phyloP scores from a whole-genome alignment of 768 basidiomycete species.

The Trichaptum fuscoviolaceum region DNA sequence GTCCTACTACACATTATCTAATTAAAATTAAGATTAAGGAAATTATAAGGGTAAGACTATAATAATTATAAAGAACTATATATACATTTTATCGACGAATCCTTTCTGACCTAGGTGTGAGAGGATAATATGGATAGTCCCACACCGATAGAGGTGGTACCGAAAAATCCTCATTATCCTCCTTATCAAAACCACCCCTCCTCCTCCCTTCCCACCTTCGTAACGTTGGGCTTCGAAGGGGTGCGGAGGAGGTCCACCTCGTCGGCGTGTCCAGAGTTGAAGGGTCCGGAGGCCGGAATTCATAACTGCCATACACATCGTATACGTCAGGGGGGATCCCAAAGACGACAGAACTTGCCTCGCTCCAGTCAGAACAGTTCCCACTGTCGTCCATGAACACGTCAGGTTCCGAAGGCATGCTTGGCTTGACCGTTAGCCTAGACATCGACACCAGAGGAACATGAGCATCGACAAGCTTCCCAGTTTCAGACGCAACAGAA shows the following conservation, averaged over 20 bases:
- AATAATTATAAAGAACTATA: no score
- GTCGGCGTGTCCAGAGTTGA: neutral
- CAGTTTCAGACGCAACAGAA: neutral
- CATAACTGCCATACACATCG: neutral
- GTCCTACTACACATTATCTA: no score
- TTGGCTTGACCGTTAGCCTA: neutral
- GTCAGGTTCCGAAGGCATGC: neutral
- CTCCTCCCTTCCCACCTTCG: neutral
- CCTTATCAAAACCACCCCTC: neutral
- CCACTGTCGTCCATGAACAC: neutral
- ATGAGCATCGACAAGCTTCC: neutral
- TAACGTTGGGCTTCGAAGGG: neutral
- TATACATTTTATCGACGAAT: no score
- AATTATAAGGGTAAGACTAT: no score
- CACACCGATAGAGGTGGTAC: neutral
- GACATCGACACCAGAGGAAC: neutral
- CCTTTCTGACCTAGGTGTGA: neutral
- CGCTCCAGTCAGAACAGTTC: neutral
- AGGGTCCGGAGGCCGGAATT: neutral
- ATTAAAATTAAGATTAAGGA: no score
- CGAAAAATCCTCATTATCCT: neutral
- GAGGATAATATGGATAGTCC: neutral
- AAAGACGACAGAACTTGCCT: neutral
- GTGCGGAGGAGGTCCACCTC: neutral
- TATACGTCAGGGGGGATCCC: neutral